Evolutionary conservation across 352 stramenopile species (phyloP), one percentile per base, ranked within the genome.

Genomic region (Globisporangium okanoganense): DNA sequence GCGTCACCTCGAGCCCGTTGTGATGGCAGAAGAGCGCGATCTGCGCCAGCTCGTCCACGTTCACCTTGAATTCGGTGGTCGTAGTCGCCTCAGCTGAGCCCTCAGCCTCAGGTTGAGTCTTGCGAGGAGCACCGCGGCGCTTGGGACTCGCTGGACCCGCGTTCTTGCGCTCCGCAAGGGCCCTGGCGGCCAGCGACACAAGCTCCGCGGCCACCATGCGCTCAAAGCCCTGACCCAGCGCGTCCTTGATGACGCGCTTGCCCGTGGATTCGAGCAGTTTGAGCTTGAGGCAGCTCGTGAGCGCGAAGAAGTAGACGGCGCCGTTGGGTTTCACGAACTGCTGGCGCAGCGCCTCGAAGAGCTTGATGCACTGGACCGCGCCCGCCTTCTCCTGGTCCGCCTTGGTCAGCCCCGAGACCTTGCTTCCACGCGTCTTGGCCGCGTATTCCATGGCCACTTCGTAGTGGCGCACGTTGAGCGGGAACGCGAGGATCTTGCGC

Each of bases 291-390:
- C 79, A 92, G 56, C 71, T 86, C 61, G 82, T 78, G 20, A 94
- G 69, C 12, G 82, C 85, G n/a, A 87, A 50, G 59, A 85, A 58
- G 64, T 93, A 94, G 24, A 88, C 75, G 56, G 81, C 69, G 25
- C 83, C 85, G 43, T 85, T 92, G 9, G 85, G 85, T 22, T 87
- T 82, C 57, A 94, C 71, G 58, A 92, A 92, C 29, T 87, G 75
- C 33, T 81, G 79, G 25, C 82, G 81, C 36, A 94, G 71, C 54
- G 75, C 64, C 68, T 93, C 80, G 40, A 93, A 94, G 51, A 94
- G 64, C 64, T 83, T 79, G 54, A 94, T 66, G 50, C 72, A 80
- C 38, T 81, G 59, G 16, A 77, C 65, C 7, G 81, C 66, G 8
- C 76, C 81, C 5, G 63, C 52, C 7, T 54, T 38, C 20, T 64